These are phyloP conservation scores for Mortierella claussenii DNA, from an alignment of 192 early-diverging fungal genomes.

Conservation along the genomic window DNA sequence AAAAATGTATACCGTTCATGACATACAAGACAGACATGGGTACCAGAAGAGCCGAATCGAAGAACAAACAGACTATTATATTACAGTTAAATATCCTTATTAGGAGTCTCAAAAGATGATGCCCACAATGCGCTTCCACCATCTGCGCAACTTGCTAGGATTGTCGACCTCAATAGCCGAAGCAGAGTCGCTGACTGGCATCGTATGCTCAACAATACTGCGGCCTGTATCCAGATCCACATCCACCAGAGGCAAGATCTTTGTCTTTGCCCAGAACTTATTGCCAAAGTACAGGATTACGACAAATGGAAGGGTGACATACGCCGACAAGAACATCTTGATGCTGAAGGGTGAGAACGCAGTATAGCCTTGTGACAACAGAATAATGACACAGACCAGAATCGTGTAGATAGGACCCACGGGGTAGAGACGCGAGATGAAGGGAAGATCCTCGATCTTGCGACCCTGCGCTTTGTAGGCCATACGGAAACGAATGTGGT, in stretches of 20 bases:
- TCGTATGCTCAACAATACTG: conserved; percentile 6
- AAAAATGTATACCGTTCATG: too few species aligned
- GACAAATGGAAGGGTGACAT: conserved; percentile 68
- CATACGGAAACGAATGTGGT: conserved; percentile 80
- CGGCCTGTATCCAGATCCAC: conserved; percentile 65
- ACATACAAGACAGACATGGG: too few species aligned
- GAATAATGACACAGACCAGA: conserved; percentile 64
- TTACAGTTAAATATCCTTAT: too few species aligned
- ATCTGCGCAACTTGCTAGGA: background rate
- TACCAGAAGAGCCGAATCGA: too few species aligned
- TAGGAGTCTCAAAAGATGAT: background rate
- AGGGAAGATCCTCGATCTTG: conserved; percentile 67
- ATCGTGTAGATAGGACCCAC: conserved; percentile 71
- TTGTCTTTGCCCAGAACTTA: conserved; percentile 68
- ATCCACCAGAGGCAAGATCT: conserved; percentile 70
- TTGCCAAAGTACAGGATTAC: conserved; percentile 65
- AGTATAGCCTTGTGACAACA: conserved; percentile 68
- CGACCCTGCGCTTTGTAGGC: conserved; percentile 76
- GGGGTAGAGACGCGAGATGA: conserved; percentile 62
- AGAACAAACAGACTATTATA: too few species aligned
- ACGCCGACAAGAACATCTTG: conserved; percentile 65
- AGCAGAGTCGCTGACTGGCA: background rate
- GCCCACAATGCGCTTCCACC: background rate
- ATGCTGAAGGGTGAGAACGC: conserved; percentile 64
- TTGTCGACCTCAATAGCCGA: background rate